These are phyloP conservation scores for Syncephalastrum monosporum DNA, from an alignment of 371 early-diverging fungal species.

Conservation along the genomic window DNA sequence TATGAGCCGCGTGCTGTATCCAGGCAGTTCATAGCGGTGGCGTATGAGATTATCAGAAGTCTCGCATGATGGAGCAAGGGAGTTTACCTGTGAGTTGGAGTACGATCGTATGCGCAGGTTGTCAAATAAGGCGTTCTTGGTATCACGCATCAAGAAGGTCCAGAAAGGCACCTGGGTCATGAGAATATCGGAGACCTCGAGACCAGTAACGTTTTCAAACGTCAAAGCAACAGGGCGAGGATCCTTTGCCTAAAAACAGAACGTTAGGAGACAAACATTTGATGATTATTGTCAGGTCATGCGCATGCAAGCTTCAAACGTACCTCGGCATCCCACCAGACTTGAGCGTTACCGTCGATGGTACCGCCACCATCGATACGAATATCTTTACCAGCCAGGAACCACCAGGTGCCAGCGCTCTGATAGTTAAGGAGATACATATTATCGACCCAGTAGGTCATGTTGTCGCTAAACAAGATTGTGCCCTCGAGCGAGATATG, in stretches of 20 bases:
- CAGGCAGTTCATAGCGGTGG: too few species aligned
- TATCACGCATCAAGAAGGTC: conserved; percentile 16
- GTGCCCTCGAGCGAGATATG: conserved; percentile 19
- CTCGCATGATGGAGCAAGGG: not conserved
- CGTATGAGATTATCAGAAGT: not conserved
- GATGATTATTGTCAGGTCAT: too few species aligned
- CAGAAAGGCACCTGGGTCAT: conserved; percentile 18
- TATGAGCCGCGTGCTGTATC: conserved; percentile 4
- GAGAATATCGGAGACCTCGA: conserved; percentile 15
- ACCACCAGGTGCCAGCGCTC: conserved; percentile 25
- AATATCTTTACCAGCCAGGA: conserved; percentile 17
- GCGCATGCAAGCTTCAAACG: not conserved
- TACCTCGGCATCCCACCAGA: conserved; percentile 21
- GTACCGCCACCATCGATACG: conserved; percentile 20
- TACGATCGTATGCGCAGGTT: conserved; percentile 12
- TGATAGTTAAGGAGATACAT: conserved; percentile 20
- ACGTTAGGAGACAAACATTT: too few species aligned
- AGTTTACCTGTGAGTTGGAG: conserved; percentile 16
- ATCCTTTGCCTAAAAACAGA: conserved; percentile 8
- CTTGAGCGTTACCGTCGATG: conserved; percentile 20
- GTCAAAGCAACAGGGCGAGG: conserved; percentile 16
- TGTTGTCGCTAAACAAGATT: conserved; percentile 12
- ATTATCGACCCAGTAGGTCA: conserved; percentile 20
- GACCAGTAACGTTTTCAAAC: conserved; percentile 13
- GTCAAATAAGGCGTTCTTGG: conserved; percentile 7